Base-by-base conservation (phyloP, 208 protist genomes). In the Leishmania aethiopica region DNA sequence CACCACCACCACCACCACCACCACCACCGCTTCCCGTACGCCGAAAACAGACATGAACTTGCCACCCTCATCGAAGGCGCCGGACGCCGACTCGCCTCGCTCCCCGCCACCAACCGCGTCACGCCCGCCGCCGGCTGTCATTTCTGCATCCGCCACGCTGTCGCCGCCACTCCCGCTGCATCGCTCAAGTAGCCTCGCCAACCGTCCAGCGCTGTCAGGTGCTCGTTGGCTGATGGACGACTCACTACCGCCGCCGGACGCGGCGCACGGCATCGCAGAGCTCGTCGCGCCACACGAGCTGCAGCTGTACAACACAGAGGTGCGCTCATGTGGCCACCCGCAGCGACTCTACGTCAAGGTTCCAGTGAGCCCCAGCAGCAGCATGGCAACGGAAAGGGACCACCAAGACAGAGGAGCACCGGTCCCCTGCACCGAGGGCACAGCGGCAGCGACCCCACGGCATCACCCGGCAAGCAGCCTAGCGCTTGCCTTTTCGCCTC, bases 291-390 rank as follows among this genome's bases (percentile, higher is more conserved):
- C 57, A 64, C 45, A 49, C 7, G 71, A 69, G 37, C 60, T 28
- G 40, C 66, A 15, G 53, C 77, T 85, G 19, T 85, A 81, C 77
- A 60, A 67, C 37, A 73, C 77, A 40, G 77, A 85, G 19, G 77
- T 85, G 17, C 82, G 77, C 59, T 81, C 76, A 49, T 85, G 82
- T 47, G 71, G 77, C 22, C 72, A 85, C 55, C 82, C 77, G 35
- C 67, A 72, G 73, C 82, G 53, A 17, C 72, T 82, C 7, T 60
- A 75, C 8, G 19, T 85, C 25, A 78, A 79, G 37, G 62, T 79
- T 25, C 78, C 75, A 1, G 25, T 81, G 19, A 60, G n/a, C 62
- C 75, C 8, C 17, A 47, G 37, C 55, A 45, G 47, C 59, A 70
- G 53, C n/a, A 55, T 35, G 10, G 28, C 40, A 25, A 40, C 28